Base-by-base conservation (phyloP, 805 yeast genomes). In the Lipomyces lipofer region DNA sequence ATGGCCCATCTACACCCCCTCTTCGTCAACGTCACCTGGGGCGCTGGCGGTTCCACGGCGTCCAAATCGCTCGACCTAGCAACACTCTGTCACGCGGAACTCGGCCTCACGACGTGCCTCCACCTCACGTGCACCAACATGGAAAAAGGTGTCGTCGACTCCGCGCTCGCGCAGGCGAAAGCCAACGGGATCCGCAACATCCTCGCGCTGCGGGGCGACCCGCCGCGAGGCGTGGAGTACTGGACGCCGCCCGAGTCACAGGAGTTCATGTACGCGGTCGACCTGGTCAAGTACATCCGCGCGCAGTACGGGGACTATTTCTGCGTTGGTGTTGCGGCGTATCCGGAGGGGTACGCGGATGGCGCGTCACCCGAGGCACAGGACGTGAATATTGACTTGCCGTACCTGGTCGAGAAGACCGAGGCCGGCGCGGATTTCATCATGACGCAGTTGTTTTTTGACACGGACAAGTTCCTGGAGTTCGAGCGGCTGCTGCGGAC, bases 41-140 rank as follows among this genome's bases (percentile, higher is more conserved):
- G 98, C 30, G 98, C 99, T 4, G 98, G 98, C 38, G 99, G 99
- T 2, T 83, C 95, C 4, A 89, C 97, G 8, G 82, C 92, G 44
- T 85, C 81, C 46, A 90, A 89, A 73, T 88, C 97, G 0, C 70
- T 94, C 54, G 92, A 88, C 42, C 75, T 94, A 54, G 96, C 97
- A 0, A 75, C 81, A 22, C 78, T 87, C 2, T 85, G 95, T 63
- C 88, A 86, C 64, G 73, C 78, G 43, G 88, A 84, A 46, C 75
- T 91, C 54, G 85, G 85, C 2, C 72, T 92, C n/a, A 89, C 97
- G 2, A 89, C 96, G 0, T 91, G 96, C 62, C 78, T 95, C 73
- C 99, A 94, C 69, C 74, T 94, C 69, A 94, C 99, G 0, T 94
- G 99, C 71, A 95, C 99, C 8, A 94, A 94, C 69, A 92, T 95